Evolutionary conservation across 1,284 basidiomycete species (phyloP), one percentile per base, ranked within the genome.

Genomic region (Puccinia coronata): DNA sequence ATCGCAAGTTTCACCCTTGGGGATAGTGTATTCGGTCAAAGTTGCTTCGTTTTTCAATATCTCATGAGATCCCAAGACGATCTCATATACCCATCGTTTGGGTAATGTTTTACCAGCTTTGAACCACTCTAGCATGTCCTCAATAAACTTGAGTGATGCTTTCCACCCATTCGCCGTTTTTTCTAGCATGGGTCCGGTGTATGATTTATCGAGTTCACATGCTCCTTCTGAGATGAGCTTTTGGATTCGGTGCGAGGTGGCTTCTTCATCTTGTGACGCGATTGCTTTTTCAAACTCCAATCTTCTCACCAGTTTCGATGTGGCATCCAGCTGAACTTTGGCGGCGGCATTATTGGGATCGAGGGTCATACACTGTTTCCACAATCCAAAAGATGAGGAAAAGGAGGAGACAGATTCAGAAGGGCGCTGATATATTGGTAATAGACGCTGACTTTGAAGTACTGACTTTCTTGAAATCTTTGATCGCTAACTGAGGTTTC

Each of bases 71-170:
- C 94, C 95, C 16, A 99, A 89, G 39, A 96, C 89, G 84, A 99
- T 98, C 87, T 98, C 94, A 95, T 95, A 98, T 36, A 92, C 94
- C 83, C 95, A 92, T 86, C 94, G 89, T 87, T 91, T 91, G 5
- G 95, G 92, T 76, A 98, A 87, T 36, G 92, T 89, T 86, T 96
- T 96, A 34, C 94, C 94, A 63, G 91, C 90, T 88, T 96, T 97
- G 88, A 98, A 98, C 90, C 91, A 93, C 83, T 92, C 88, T 69
- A 98, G 91, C 95, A 98, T 96, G 47, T 88, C 89, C 83, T 90
- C 89, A 83, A 99, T 89, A 87, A 98, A 99, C 77, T 91, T 89
- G 51, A 89, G 86, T 28, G 91, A 92, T 81, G 95, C 93, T 70
- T 86, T 88, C 87, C 91, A 94, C 78, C 74, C 69, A 61, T 65